Percentiles rank a stretch among this genome's conserved stretches.
phyloP scores from a whole-genome alignment of 495 filamentous ascomycete genomes.

The Lophiostoma macrostomum region DNA sequence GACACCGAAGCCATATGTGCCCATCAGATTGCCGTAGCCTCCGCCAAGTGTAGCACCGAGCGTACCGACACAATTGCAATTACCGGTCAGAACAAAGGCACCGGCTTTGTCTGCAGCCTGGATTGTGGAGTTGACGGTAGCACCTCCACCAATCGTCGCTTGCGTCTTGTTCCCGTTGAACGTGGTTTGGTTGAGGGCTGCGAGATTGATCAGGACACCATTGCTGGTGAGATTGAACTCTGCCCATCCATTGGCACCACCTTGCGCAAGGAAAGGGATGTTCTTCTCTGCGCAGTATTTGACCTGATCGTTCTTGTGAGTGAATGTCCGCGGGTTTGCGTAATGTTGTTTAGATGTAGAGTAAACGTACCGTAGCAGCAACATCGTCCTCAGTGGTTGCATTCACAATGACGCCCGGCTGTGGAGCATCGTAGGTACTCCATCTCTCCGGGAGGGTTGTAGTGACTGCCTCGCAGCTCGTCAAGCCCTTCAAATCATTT shows the following conservation, averaged over 20 bases:
- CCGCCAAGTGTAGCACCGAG: constrained; percentile 58
- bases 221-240: constrained; percentile 14
- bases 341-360: background rate
- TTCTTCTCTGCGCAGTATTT: constrained; percentile 6
- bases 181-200: constrained; percentile 47
- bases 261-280: constrained; percentile 19
- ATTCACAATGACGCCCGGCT: constrained; percentile 7
- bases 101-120: constrained; percentile 46
- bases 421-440: constrained; percentile 1
- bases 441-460: background rate
- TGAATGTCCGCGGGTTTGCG: no score
- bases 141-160: constrained; percentile 52
- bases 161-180: constrained; percentile 46
- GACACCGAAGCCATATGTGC: constrained; percentile 49
- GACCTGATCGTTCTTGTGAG: constrained; percentile 6
- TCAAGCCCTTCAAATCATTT: background rate
- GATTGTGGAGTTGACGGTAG: constrained; percentile 54
- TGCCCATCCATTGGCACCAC: constrained; percentile 26
- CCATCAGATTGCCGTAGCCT: constrained; percentile 54
- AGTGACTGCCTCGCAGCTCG: background rate
- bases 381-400: constrained; percentile 13
- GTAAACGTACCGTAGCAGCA: constrained; percentile 4
- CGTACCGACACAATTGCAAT: constrained; percentile 45
- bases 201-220: constrained; percentile 55
- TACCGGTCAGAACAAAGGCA: constrained; percentile 32